Evolutionary conservation across 192 early-diverging fungal genomes (phyloP), one percentile per base, ranked within the genome.

Genomic region (Geranomyces variabilis): DNA sequence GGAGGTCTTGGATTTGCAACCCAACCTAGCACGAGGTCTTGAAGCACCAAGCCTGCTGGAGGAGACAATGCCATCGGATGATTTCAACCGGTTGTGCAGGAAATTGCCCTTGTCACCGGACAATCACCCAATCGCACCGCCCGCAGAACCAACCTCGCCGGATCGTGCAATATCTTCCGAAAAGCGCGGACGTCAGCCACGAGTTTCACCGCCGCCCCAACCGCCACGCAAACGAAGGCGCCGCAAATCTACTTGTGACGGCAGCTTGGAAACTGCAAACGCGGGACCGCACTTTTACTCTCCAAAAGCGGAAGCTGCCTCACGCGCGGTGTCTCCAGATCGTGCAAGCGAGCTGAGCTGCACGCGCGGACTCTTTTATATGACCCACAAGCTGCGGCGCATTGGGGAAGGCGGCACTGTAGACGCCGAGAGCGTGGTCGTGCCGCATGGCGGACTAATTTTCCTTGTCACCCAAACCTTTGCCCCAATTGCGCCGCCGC

Each of bases 391-490:
- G 31, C 19, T 68, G 48, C 21, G 29, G 49, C 26, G 14, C 14
- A 17, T 28, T 26, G 21, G n/a, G 51, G 4, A n/a, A n/a, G n/a
- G 19, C 4, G 24, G 19, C n/a, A 24, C 51, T 7, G 34, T 56
- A 56, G 49, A 68, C 8, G 67, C 36, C 31, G 67, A 68, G 8
- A 68, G 28, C 29, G 51, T 68, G 26, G 67, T 68, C 10, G 46
- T 68, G 8, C 67, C 67, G 7, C 53, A 68, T 22, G 67, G 67
- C 17, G 31, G 7, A 36, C 6, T 68, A 24, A 17, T 57, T 7
- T 68, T 68, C 41, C 22, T 68, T 41, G 21, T 26, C 49, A 68
- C 53, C 6, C 67, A 68, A 57, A 30, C 64, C 12, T 47, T 66
- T 13, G 43, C 33, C 12, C 33, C 64, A 10, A 26, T 62, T 30